A percentile compares a stretch with the other conserved stretches of the same genome.
Conservation (phyloP, 352 stramenopile genomes). For the Globisporangium takayamanum region DNA sequence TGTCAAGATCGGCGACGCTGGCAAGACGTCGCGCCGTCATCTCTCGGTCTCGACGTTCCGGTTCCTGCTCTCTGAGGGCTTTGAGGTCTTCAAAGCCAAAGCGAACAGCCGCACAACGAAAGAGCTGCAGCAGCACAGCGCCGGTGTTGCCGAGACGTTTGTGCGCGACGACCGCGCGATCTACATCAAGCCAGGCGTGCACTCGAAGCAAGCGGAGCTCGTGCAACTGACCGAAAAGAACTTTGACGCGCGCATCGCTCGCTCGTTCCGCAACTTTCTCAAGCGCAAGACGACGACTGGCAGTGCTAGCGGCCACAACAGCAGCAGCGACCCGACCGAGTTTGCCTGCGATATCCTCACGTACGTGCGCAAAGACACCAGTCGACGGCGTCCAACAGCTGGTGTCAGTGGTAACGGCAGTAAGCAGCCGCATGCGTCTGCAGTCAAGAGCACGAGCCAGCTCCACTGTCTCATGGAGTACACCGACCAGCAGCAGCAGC, state of each 20-base stretch:
- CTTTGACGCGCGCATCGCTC: slow-evolving; percentile 62
- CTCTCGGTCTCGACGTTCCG: slow-evolving; percentile 50
- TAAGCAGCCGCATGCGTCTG: background rate
- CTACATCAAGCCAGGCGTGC: slow-evolving; percentile 71
- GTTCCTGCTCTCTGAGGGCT: slow-evolving; percentile 64
- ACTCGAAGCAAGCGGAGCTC: slow-evolving; percentile 79
- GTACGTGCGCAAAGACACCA: slow-evolving; percentile 57
- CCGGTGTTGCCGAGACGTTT: slow-evolving; percentile 25
- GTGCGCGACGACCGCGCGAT: slow-evolving; percentile 56
- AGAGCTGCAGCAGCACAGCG: slow-evolving; percentile 32
- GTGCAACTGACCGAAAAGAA: slow-evolving; percentile 57
- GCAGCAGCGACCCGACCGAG: too few species aligned
- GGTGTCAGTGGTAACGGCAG: too few species aligned
- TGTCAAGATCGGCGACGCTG: slow-evolving; percentile 71
- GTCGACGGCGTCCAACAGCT: background rate
- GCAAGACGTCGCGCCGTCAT: slow-evolving; percentile 63
- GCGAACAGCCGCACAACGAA: slow-evolving; percentile 48
- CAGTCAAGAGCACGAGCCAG: slow-evolving; percentile 6
- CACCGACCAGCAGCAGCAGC: background rate
- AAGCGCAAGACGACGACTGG: slow-evolving; percentile 45
- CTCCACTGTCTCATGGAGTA: slow-evolving; percentile 8
- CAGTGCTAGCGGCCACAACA: slow-evolving; percentile 36
- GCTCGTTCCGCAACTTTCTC: slow-evolving; percentile 74
- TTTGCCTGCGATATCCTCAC: slow-evolving; percentile 30
- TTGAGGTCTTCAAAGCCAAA: slow-evolving; percentile 70